phyloP scores from a whole-genome alignment of 306 rosid genomes.

The Cicer judaicum region DNA sequence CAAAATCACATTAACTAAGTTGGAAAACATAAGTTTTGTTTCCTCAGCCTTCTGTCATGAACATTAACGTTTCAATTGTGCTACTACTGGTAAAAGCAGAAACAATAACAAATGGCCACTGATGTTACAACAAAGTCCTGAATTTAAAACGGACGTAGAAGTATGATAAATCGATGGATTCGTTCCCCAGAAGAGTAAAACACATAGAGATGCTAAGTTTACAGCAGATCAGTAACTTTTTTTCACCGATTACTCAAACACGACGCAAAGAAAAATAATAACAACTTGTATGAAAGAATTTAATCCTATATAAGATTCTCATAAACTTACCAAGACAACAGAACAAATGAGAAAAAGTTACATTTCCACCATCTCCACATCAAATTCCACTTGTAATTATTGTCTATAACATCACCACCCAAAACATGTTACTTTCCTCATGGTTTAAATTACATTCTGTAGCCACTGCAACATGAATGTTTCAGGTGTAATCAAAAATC shows the following conservation, averaged over 20 bases:
- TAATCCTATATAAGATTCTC: conserved; percentile 51
- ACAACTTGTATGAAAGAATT: conserved; percentile 64
- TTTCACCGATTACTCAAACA: conserved; percentile 49
- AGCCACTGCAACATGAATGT: neutral
- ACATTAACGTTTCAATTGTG: conserved; percentile 26
- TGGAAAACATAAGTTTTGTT: conserved; percentile 22
- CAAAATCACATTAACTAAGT: neutral
- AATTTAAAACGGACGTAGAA: conserved; percentile 20
- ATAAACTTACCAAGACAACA: conserved; percentile 52
- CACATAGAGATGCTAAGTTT: conserved; percentile 47
- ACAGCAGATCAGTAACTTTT: conserved; percentile 48
- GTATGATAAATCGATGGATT: conserved; percentile 30
- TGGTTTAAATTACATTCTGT: neutral
- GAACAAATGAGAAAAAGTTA: conserved; percentile 42
- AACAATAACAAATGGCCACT: neutral
- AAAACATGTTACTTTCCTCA: conserved; percentile 18
- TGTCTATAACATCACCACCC: conserved; percentile 51
- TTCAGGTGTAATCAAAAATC: neutral
- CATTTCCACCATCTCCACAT: conserved; percentile 51
- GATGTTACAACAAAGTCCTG: conserved; percentile 22
- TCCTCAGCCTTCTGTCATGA: conserved; percentile 8
- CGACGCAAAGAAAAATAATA: conserved; percentile 42
- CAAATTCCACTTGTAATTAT: conserved; percentile 48
- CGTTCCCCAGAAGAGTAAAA: conserved; percentile 27
- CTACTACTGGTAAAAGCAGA: conserved; percentile 19